Evolutionary conservation across 768 basidiomycete species (phyloP).

Genomic region (Macrolepiota fuliginosa): DNA sequence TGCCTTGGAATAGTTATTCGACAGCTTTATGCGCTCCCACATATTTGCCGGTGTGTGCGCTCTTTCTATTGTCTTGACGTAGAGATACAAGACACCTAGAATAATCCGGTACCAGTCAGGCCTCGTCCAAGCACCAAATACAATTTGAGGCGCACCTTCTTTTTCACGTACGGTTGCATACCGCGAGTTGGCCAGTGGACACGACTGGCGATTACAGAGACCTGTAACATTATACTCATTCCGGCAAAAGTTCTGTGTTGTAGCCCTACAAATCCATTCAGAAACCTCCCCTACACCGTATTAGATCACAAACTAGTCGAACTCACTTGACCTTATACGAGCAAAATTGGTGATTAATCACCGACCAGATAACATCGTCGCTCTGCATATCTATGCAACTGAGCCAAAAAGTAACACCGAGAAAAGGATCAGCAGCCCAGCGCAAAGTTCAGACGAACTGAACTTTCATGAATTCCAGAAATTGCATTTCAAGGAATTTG

Average conservation of each 20-base stretch:
- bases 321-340: constrained; percentile 99
- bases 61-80: constrained; percentile 96
- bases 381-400: constrained; percentile 59
- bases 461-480: too few species aligned
- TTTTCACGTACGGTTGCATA: constrained; percentile 98
- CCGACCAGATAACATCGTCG: constrained; percentile 99
- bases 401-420: background rate
- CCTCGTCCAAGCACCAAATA: background rate
- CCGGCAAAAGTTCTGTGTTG: constrained; percentile 96
- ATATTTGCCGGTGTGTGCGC: constrained; percentile 95
- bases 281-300: background rate
- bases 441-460: too few species aligned
- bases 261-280: constrained; percentile 54
- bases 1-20: constrained; percentile 93
- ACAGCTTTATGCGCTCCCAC: constrained; percentile 96
- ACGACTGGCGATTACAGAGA: constrained; percentile 91
- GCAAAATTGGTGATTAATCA: constrained; percentile 93
- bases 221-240: constrained; percentile 99
- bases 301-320: background rate
- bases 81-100: constrained; percentile 83
- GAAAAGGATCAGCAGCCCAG: too few species aligned
- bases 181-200: constrained; percentile 95
- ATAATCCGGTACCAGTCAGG: background rate
- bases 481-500: background rate
- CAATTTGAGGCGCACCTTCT: constrained; percentile 58